phyloP scores from a whole-genome alignment of 352 stramenopile species.

The Phytophthora fragariae region DNA sequence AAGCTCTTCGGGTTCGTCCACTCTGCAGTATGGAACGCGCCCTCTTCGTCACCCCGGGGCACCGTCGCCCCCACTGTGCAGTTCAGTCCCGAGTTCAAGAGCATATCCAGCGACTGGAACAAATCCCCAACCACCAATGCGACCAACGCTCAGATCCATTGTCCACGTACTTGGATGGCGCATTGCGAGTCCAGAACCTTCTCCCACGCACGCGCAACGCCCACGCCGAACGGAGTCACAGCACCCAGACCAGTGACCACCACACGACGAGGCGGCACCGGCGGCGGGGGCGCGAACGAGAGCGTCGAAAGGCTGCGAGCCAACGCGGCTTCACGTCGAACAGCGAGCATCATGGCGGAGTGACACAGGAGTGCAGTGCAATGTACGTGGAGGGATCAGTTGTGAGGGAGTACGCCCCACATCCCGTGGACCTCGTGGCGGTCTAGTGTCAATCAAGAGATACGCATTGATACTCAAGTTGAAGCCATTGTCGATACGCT shows the following conservation, averaged over 20 bases:
- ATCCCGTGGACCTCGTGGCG: constrained; percentile 10
- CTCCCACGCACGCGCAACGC: constrained; percentile 79
- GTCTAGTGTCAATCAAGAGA: constrained; percentile 3
- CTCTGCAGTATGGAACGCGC: constrained; percentile 64
- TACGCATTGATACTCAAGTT: neutral
- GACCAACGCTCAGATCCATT: no score
- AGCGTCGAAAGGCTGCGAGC: constrained; percentile 59
- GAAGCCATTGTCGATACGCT: neutral
- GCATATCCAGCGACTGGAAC: constrained; percentile 47
- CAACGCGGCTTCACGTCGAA: constrained; percentile 9
- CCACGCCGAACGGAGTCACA: constrained; percentile 89
- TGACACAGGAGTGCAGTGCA: no score
- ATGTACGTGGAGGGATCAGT: constrained; percentile 1
- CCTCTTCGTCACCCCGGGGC: constrained; percentile 50
- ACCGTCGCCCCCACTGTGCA: constrained; percentile 77
- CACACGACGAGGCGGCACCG: constrained; percentile 71
- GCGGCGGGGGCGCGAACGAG: constrained; percentile 63
- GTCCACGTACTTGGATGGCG: constrained; percentile 56
- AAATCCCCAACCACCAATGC: neutral
- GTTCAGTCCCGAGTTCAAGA: constrained; percentile 60
- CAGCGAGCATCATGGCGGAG: constrained; percentile 12
- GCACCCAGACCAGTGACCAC: constrained; percentile 92
- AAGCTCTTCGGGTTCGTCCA: constrained; percentile 71
- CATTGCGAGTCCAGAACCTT: constrained; percentile 74
- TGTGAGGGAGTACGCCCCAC: neutral